Percentiles rank a stretch among this genome's conserved stretches.
Evolutionary conservation across 257 asterid genomes (phyloP).

Genomic region (Scutellaria galericulata): DNA sequence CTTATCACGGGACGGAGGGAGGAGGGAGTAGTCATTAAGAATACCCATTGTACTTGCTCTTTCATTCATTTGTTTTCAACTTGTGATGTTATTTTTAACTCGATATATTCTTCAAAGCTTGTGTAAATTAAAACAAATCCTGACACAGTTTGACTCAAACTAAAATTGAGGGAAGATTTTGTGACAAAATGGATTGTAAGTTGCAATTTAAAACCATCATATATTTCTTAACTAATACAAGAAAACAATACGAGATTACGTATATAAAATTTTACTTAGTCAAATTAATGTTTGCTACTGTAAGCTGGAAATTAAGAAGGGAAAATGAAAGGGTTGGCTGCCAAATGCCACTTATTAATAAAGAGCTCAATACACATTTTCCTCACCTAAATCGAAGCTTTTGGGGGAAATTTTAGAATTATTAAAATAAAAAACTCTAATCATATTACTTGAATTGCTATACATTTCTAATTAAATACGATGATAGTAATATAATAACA

Average conservation of each 20-base stretch:
- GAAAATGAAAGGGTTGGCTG: constrained; percentile 37
- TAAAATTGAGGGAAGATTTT: no score
- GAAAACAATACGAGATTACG: background rate
- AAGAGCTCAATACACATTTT: constrained; percentile 1
- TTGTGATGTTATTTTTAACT: no score
- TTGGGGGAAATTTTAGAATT: background rate
- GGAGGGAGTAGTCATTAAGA: no score
- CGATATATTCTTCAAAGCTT: no score
- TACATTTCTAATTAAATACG: background rate
- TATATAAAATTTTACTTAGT: background rate
- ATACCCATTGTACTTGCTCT: no score
- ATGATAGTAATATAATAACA: background rate
- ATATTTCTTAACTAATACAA: background rate
- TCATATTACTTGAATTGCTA: background rate
- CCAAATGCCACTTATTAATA: constrained; percentile 39
- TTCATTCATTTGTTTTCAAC: no score
- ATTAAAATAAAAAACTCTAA: background rate
- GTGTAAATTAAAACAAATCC: no score
- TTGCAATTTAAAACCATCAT: no score
- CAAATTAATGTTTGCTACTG: constrained; percentile 12
- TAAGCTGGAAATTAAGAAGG: constrained; percentile 14
- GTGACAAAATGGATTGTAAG: no score
- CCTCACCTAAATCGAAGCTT: constrained; percentile 34
- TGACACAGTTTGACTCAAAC: no score
- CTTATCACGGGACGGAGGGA: no score